Evolutionary conservation across 2,329 filamentous ascomycete genomes (phyloP), one percentile per base, ranked within the genome.

Genomic region (Aspergillus hortae): DNA sequence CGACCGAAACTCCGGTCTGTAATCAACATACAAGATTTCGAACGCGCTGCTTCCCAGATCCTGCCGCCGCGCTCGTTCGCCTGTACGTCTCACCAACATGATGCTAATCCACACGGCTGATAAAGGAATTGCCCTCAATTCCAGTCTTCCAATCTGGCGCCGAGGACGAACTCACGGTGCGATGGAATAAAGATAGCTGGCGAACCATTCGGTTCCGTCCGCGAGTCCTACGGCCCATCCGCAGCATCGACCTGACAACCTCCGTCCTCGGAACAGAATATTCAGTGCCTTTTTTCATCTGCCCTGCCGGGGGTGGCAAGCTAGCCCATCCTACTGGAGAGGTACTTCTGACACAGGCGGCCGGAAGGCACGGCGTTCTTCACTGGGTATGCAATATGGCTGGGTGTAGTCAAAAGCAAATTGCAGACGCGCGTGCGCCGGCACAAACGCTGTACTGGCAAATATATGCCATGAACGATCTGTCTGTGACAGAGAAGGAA

Each of bases 191-290:
- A 6, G 10, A 36, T 15, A 42, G 32, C 11, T 52, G 49, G 53
- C 21, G 52, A 27, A 5, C n/a, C 35, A 45, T 53, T 36, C 43
- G 36, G 14, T 49, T 53, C n/a, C 46, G 51, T 5, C 51, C 51
- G 2, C 43, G 51, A 3, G 27, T 53, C n/a, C 27, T 50, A 2
- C 42, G 47, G 7, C 46, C 46, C 9, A 43, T 53, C 43, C n/a
- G 5, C 12, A 21, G 14, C 25, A 14, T 50, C 23, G 25, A 49
- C 30, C 10, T 46, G 27, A 23, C 51, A 7, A 33, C 35, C 14
- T 41, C 51, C 2, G 46, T 53, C 4, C 25, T 53, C 6, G 51
- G 47, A 2, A 46, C 46, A 15, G n/a, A 25, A 14, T 49, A 41
- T 25, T 36, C 35, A 1, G 14, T 17, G 4, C 51, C 51, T 1